Evolutionary conservation across 495 filamentous ascomycete species (phyloP), one percentile per base, ranked within the genome.

Genomic region (Aeminium ludgeri): DNA sequence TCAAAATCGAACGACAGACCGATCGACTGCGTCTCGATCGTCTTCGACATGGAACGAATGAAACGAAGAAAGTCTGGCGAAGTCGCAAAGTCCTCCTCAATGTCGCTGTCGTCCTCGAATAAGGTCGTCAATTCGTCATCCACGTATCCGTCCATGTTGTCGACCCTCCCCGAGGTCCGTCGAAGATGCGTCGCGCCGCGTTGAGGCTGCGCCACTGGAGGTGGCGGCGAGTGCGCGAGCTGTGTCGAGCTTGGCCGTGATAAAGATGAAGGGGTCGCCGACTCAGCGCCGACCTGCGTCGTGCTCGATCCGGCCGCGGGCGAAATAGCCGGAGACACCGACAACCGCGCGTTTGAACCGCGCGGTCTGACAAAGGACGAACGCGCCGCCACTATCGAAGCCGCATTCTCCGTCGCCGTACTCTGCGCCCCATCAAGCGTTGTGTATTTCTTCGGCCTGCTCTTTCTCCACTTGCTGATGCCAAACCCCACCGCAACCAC

Each of bases 31-130:
- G 64, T 62, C 20, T 63, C 62, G 6, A 66, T 70, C 19, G 60
- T 62, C 51, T 58, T 63, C 13, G 61, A 58, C 56, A 71, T 65
- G 0, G 62, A 69, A 19, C 64, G 56, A 29, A 73, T 62, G 42
- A 72, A 73, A 2, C 43, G 48, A 17, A 43, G 48, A 16, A 50
- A 36, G 30, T 50, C 48, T 4, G 48, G 48, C 6, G 34, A 40
- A 19, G 35, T 41, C 41, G 40, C 33, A 20, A 34, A 46, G 20
- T 50, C 48, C 11, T 59, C 55, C 23, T 60, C 52, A 25, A 25
- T 25, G 23, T 25, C 23, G 13, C 64, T 50, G 7, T 54, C 41
- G 16, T 61, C 52, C 3, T 57, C 47, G 12, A 47, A 35, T 10
- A 48, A 46, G 3, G 42, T 34, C 8, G 34, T 29, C 11, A 49